Evolutionary conservation across 805 yeast species (phyloP).

Genomic region (Candida jianshihensis): DNA sequence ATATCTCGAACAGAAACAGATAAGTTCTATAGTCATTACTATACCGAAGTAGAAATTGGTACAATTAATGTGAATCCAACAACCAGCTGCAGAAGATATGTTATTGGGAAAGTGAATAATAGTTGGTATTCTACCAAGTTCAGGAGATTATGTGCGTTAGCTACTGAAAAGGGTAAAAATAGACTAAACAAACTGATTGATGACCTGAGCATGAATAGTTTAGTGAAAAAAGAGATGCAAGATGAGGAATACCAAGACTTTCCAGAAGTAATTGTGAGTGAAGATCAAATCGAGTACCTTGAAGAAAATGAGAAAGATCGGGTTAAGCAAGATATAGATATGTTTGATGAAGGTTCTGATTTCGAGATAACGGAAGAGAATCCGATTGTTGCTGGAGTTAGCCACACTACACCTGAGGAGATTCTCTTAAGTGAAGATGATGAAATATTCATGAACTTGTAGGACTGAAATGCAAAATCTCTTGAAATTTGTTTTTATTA

Average conservation of each 20-base stretch:
- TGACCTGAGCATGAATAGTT: slow-evolving; percentile 2
- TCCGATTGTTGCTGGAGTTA: background rate
- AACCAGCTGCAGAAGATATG: slow-evolving; percentile 7
- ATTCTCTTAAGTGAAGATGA: slow-evolving; percentile 7
- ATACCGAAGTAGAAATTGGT: slow-evolving; percentile 3
- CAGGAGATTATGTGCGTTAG: slow-evolving; percentile 6
- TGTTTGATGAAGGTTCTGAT: background rate
- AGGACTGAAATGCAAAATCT: background rate
- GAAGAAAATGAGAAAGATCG: background rate
- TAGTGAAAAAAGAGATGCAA: slow-evolving; percentile 2
- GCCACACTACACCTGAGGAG: background rate
- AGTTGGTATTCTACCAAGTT: slow-evolving; percentile 10
- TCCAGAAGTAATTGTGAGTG: slow-evolving; percentile 1
- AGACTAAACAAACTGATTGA: slow-evolving; percentile 7
- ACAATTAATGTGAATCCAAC: slow-evolving; percentile 8
- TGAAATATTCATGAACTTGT: slow-evolving; percentile 4
- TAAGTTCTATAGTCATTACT: slow-evolving; percentile 13
- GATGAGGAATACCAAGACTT: background rate
- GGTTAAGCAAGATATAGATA: no score
- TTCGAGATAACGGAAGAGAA: slow-evolving; percentile 1
- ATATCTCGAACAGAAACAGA: slow-evolving; percentile 10
- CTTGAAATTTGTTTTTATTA: no score
- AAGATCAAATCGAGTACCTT: background rate
- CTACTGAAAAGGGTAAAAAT: slow-evolving; percentile 4
- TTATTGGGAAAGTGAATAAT: slow-evolving; percentile 9